These are phyloP conservation scores for Colletotrichum musae DNA, from an alignment of 2,329 filamentous ascomycete species.

Conservation along the genomic window DNA sequence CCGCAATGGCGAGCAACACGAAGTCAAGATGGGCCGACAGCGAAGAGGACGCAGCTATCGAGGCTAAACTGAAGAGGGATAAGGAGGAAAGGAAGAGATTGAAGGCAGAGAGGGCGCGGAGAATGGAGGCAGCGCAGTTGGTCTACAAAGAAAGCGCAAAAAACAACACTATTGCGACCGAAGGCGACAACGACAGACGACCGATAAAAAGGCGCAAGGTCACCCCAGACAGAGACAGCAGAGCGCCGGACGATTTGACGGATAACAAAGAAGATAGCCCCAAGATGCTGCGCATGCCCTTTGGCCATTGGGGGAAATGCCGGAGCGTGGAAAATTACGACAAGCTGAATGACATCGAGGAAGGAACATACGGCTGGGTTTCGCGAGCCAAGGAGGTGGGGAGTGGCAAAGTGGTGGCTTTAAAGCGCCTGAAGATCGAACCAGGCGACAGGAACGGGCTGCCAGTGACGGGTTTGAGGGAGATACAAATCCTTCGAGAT, in stretches of 20 bases:
- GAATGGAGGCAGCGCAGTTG: conserved; percentile 68
- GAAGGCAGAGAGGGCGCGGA: conserved; percentile 86
- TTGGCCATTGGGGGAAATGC: conserved; percentile 76
- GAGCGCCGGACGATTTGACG: conserved; percentile 43
- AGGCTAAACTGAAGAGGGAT: conserved; percentile 80
- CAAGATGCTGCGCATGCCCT: conserved; percentile 80
- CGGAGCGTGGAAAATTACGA: conserved; percentile 90
- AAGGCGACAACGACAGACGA: conserved; percentile 55
- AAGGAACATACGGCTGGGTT: conserved; percentile 96
- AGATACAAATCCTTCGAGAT: conserved; percentile 91
- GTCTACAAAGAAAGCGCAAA: conserved; percentile 39
- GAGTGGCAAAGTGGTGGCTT: conserved; percentile 86
- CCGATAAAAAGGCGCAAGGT: conserved; percentile 75
- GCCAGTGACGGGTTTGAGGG: conserved; percentile 91
- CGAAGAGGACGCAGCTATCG: conserved; percentile 83
- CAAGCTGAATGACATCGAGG: conserved; percentile 95
- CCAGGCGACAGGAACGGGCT: conserved; percentile 80
- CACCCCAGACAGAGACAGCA: conserved; percentile 57
- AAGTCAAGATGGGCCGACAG: conserved; percentile 91
- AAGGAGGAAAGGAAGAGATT: conserved; percentile 91
- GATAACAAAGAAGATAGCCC: conserved; percentile 51
- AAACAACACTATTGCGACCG: conserved; percentile 42
- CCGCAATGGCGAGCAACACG: conserved; percentile 69
- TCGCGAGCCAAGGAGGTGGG: conserved; percentile 82
- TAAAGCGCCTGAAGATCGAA: conserved; percentile 96